These are phyloP conservation scores for Karstenula rhodostoma DNA, from an alignment of 2,329 filamentous ascomycete species.

Conservation along the genomic window DNA sequence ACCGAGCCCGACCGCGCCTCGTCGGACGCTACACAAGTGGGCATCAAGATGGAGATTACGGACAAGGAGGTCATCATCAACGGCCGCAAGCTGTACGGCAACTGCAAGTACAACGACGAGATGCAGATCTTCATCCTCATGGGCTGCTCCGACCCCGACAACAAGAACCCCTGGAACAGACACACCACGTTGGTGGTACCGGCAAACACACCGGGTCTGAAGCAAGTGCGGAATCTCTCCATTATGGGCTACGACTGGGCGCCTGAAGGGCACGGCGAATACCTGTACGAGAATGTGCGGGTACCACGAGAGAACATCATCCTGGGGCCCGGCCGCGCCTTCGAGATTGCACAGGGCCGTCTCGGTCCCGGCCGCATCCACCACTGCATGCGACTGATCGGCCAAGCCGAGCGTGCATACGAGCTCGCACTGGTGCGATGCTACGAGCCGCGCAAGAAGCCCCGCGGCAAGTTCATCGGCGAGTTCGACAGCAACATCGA, in stretches of 20 bases:
- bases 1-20: constrained; percentile 61
- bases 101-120: constrained; percentile 50
- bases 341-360: constrained; percentile 54
- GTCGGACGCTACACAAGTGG: constrained; percentile 60
- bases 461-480: constrained; percentile 52
- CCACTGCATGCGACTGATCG: constrained; percentile 54
- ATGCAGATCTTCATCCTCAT: constrained; percentile 48
- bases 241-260: constrained; percentile 56
- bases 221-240: constrained; percentile 50
- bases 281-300: constrained; percentile 53
- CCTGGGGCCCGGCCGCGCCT: constrained; percentile 52
- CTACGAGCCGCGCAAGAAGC: constrained; percentile 49
- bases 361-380: constrained; percentile 54
- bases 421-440: constrained; percentile 52
- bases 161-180: constrained; percentile 51
- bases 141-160: constrained; percentile 51
- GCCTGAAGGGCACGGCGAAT: constrained; percentile 54
- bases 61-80: constrained; percentile 53
- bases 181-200: constrained; percentile 53
- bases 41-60: constrained; percentile 46
- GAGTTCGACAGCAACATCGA: constrained; percentile 54
- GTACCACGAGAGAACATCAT: constrained; percentile 54
- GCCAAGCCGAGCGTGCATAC: constrained; percentile 54
- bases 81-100: constrained; percentile 53
- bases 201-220: constrained; percentile 48